Percentiles rank a stretch among this genome's conserved stretches.
These are phyloP conservation scores for Boletus vinaceobasis DNA, from an alignment of 768 basidiomycete species.

Conservation along the genomic window DNA sequence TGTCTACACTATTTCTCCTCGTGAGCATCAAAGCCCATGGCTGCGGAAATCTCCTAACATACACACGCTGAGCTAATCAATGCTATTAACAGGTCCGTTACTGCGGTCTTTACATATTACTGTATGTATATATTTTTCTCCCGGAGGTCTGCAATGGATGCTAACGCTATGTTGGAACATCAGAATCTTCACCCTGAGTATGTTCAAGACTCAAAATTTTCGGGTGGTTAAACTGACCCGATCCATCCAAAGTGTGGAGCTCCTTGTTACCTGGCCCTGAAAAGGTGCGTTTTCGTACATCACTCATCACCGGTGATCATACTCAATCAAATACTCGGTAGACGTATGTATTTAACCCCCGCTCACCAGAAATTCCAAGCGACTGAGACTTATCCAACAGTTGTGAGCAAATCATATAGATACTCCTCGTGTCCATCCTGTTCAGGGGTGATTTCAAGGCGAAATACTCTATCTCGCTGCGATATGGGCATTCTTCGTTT, in stretches of 20 bases:
- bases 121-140: not conserved
- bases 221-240: not conserved
- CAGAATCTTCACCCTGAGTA: conserved; percentile 3
- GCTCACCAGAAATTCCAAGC: not conserved
- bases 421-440: not conserved
- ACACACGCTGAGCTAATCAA: not conserved
- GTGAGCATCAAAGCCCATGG: not conserved
- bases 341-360: conserved; percentile 5
- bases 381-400: not conserved
- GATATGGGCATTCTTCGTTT: not conserved
- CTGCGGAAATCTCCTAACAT: too few species aligned
- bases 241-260: conserved; percentile 1
- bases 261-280: conserved; percentile 8
- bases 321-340: not conserved
- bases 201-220: not conserved
- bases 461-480: not conserved
- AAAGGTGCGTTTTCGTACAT: not conserved
- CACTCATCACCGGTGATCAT: too few species aligned
- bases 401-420: conserved; percentile 2
- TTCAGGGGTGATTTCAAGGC: not conserved
- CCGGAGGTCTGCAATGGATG: not conserved
- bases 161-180: not conserved
- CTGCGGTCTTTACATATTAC: not conserved
- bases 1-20: not conserved
- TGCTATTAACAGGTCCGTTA: conserved; percentile 8